Base-by-base conservation (phyloP, 805 yeast genomes). In the Spathaspora passalidarum region DNA sequence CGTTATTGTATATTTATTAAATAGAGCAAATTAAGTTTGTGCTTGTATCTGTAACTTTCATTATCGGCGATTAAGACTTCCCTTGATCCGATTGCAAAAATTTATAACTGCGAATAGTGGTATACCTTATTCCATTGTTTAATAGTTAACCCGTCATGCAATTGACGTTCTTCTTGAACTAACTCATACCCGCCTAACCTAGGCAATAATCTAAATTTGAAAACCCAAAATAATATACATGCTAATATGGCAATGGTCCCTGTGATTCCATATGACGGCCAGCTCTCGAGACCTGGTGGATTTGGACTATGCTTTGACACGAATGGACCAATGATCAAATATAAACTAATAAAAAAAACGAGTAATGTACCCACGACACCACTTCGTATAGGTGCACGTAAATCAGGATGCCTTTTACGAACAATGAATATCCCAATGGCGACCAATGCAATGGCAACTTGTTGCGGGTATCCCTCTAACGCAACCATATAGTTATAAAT, bases 401-500 rank as follows among this genome's bases (percentile, higher is more conserved):
- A 59, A 1, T 69, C 72, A 0, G 82, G 81, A 42, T 76, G 69
- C 43, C 80, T 66, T 25, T 51, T 63, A 48, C 88, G 68, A 16
- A 81, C 59, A 9, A 84, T 66, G 38, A 82, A 75, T 0, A 84
- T 56, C 0, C 90, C 91, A 7, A 78, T 48, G 0, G 84, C 80
- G 1, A 78, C 73, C 14, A 82, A 60, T 0, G 76, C 72, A 14
- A 78, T 62, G 47, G 81, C 81, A 0, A 77, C 49, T 51, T 76
- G 80, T 11, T 62, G 61, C 11, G 80, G 80, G 45, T 76, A 79
- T 18, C 81, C 72, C 52, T 79, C 84, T 45, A 77, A 57, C 23
- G 77, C 70, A 25, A 79, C 73, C 42, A 79, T 69, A 48, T 76
- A 79, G 46, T 73, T 73, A 55, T 78, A 79, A 16, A 78, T 65